Evolutionary conservation across 148 eudicot genomes (phyloP), one percentile per base, ranked within the genome.

Genomic region (Diospyros lotus): DNA sequence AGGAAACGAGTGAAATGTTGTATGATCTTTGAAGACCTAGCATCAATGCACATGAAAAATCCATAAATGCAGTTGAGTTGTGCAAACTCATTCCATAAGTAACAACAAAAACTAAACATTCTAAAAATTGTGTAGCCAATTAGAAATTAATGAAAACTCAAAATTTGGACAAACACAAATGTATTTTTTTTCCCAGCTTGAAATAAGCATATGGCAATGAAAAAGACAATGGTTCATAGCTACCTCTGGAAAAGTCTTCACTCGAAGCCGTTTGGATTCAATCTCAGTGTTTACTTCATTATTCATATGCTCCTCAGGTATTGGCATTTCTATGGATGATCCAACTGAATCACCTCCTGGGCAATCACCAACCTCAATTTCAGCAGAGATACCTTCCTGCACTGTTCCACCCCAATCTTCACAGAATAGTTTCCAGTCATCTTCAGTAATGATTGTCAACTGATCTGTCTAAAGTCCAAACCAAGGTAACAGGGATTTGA

Each of bases 221-320:
- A 12, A n/a, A 58, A 70, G 43, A 58, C n/a, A 17, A 71, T 8
- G 52, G 45, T 73, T 41, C 66, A 73, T 67, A 68, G 66, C 64
- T 86, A 95, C 98, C 99, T 84, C 86, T 8, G 96, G 97, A 75
- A 64, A 83, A 68, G 94, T 92, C 84, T 86, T 89, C 55, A 92
- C 69, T 41, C 79, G 18, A 64, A 87, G 87, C 82, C 68, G 81
- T 67, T 77, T 82, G 42, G 86, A 73, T 66, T 88, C 91, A 13
- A 75, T 69, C 64, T 86, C 91, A 74, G 77, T 77, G 80, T 82
- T 81, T 69, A 75, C 85, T 76, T 82, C 89, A 52, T 82, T 83
- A 71, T 66, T 79, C 71, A 84, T 58, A 59, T 80, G 75, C 55
- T 85, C 93, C 80, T 76, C 89, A 72, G 87, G 74, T 38, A 87